A percentile compares a stretch with the other conserved stretches of the same genome.
Evolutionary conservation across 2,329 filamentous ascomycete genomes (phyloP).

Genomic region (Fragosphaeria purpurea): DNA sequence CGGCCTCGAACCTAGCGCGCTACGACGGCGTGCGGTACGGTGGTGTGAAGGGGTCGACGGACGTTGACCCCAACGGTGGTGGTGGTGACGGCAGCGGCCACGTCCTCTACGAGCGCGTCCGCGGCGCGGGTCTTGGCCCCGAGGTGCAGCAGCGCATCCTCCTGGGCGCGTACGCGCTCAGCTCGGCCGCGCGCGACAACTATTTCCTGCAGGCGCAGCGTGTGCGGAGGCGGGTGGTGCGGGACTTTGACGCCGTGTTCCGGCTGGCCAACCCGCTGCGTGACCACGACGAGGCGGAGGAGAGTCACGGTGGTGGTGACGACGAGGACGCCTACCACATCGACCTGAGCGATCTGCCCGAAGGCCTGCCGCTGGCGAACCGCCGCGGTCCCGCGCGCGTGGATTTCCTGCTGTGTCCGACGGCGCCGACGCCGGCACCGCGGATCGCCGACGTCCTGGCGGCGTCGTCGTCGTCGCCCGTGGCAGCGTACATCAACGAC

Average conservation of each 20-base stretch:
- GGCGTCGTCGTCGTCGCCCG: constrained; percentile 40
- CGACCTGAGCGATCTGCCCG: constrained; percentile 51
- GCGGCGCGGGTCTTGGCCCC: constrained; percentile 64
- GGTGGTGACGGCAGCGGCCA: constrained; percentile 37
- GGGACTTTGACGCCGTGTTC: constrained; percentile 80
- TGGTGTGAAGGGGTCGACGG: constrained; percentile 26
- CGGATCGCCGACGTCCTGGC: constrained; percentile 20
- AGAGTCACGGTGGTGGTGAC: constrained; percentile 54
- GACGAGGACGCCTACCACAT: constrained; percentile 24
- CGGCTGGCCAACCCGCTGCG: constrained; percentile 55
- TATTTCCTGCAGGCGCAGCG: constrained; percentile 94
- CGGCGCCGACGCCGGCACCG: constrained; percentile 53
- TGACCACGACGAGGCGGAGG: constrained; percentile 43
- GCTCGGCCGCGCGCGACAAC: constrained; percentile 84
- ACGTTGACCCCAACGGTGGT: constrained; percentile 11
- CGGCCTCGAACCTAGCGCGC: constrained; percentile 89
- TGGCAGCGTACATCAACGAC: constrained; percentile 87
- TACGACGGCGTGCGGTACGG: constrained; percentile 97
- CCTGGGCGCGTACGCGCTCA: constrained; percentile 81
- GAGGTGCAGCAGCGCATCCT: constrained; percentile 84
- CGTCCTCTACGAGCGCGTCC: constrained; percentile 66
- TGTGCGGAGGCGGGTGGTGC: constrained; percentile 71
- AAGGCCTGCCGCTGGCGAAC: constrained; percentile 38
- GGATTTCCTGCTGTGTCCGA: constrained; percentile 81
- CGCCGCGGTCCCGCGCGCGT: constrained; percentile 55